phyloP scores from a whole-genome alignment of 371 early-diverging fungal genomes.

The Mortierella sp. region DNA sequence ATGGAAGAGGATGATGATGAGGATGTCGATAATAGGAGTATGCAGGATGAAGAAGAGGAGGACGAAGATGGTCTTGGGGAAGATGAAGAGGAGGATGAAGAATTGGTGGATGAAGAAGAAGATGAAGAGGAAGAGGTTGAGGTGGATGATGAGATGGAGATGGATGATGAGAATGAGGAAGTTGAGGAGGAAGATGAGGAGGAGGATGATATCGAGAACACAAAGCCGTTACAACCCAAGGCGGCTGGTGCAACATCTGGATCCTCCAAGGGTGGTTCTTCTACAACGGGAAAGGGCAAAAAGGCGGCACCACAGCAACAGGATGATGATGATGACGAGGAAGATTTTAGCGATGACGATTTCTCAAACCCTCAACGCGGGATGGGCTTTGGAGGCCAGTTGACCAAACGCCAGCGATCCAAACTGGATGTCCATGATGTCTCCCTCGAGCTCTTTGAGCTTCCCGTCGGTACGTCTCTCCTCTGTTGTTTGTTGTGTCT shows the following conservation, averaged over 20 bases:
- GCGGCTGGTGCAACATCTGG: background rate
- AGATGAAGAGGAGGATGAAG: conserved; percentile 55
- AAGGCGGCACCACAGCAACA: conserved; percentile 16
- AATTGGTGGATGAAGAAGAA: conserved; percentile 55
- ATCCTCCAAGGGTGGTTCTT: conserved; percentile 2
- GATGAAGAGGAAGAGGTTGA: conserved; percentile 35
- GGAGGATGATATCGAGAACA: conserved; percentile 53
- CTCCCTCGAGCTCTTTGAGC: conserved; percentile 74
- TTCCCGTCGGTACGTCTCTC: conserved; percentile 71
- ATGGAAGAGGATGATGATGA: conserved; percentile 51
- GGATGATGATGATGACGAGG: conserved; percentile 57
- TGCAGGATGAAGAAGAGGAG: conserved; percentile 54
- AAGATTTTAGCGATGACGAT: conserved; percentile 61
- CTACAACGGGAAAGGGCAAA: conserved; percentile 28
- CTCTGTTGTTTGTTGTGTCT: background rate
- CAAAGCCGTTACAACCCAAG: conserved; percentile 27
- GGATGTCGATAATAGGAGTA: conserved; percentile 28
- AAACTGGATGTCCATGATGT: conserved; percentile 68
- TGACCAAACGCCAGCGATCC: conserved; percentile 83
- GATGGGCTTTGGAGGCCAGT: conserved; percentile 55
- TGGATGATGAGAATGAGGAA: conserved; percentile 22
- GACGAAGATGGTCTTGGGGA: conserved; percentile 56
- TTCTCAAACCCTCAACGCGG: conserved; percentile 61
- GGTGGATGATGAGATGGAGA: conserved; percentile 46
- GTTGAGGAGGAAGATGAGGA: conserved; percentile 44